phyloP scores from a whole-genome alignment of 768 basidiomycete genomes.

The Termitomyces sp. region DNA sequence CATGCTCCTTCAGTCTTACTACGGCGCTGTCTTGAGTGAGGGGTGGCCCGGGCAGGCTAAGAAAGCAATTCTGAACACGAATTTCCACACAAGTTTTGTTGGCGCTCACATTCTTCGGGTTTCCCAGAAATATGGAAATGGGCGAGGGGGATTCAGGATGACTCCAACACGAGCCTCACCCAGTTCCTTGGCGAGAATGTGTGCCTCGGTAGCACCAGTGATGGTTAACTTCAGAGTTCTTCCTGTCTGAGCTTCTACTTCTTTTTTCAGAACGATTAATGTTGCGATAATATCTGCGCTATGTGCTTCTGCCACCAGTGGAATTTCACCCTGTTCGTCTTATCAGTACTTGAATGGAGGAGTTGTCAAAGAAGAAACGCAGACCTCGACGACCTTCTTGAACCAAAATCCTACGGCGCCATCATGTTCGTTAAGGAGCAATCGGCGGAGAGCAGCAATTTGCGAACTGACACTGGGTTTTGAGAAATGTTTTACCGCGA shows the following conservation, averaged over 20 bases:
- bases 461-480: slow-evolving; percentile 72
- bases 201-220: slow-evolving; percentile 61
- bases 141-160: slow-evolving; percentile 48
- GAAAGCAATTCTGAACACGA: background rate
- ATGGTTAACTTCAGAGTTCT: slow-evolving; percentile 52
- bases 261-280: slow-evolving; percentile 61
- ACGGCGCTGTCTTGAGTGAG: slow-evolving; percentile 52
- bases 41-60: slow-evolving; percentile 68
- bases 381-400: slow-evolving; percentile 39
- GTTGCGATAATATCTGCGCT: slow-evolving; percentile 83
- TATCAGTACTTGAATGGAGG: background rate
- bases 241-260: slow-evolving; percentile 47
- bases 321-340: slow-evolving; percentile 51
- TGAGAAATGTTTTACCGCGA: slow-evolving; percentile 48
- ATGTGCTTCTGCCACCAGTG: slow-evolving; percentile 69
- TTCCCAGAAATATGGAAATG: slow-evolving; percentile 77
- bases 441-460: slow-evolving; percentile 63
- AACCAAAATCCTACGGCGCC: slow-evolving; percentile 41
- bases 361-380: background rate
- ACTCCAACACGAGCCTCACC: slow-evolving; percentile 43
- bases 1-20: slow-evolving; percentile 55
- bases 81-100: background rate
- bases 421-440: slow-evolving; percentile 45
- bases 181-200: slow-evolving; percentile 66
- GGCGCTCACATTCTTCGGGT: slow-evolving; percentile 50